Evolutionary conservation across 768 basidiomycete species (phyloP).

Genomic region (Rhodotorula paludigena): DNA sequence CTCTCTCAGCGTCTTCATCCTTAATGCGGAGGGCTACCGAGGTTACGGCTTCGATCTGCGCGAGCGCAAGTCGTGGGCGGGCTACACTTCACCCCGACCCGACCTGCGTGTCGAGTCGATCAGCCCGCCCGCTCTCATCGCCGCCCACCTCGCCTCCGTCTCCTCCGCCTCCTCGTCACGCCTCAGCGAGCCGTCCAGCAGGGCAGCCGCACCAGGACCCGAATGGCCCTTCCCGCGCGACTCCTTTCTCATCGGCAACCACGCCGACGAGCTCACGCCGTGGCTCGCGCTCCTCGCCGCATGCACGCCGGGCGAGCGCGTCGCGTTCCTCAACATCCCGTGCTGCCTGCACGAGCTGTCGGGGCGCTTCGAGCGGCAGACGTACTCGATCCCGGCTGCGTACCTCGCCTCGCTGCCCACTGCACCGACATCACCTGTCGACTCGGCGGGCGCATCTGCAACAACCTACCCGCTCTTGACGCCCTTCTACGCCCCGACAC

Average conservation of each 20-base stretch:
- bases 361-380: slow-evolving; percentile 70
- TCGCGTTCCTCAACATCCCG: slow-evolving; percentile 58
- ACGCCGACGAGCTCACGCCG: slow-evolving; percentile 92
- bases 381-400: slow-evolving; percentile 52
- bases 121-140: slow-evolving; percentile 1
- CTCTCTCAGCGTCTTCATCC: slow-evolving; percentile 21
- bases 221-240: slow-evolving; percentile 48
- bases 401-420: slow-evolving; percentile 40
- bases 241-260: slow-evolving; percentile 83
- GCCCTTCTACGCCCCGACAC: slow-evolving; percentile 41
- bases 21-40: slow-evolving; percentile 57
- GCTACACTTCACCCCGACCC: slow-evolving; percentile 62
- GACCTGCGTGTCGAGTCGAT: slow-evolving; percentile 38
- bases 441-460: slow-evolving; percentile 28
- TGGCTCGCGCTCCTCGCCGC: slow-evolving; percentile 83
- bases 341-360: slow-evolving; percentile 63
- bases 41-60: slow-evolving; percentile 84
- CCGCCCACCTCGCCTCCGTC: neutral
- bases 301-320: slow-evolving; percentile 50
- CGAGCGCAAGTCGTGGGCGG: slow-evolving; percentile 73
- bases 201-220: neutral
- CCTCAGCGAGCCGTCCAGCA: too few species aligned
- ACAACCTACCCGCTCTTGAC: slow-evolving; percentile 25
- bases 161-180: neutral
- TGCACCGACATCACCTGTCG: neutral